These are phyloP conservation scores for Scheffersomyces lignicola DNA, from an alignment of 1,139 yeast species.

Conservation along the genomic window DNA sequence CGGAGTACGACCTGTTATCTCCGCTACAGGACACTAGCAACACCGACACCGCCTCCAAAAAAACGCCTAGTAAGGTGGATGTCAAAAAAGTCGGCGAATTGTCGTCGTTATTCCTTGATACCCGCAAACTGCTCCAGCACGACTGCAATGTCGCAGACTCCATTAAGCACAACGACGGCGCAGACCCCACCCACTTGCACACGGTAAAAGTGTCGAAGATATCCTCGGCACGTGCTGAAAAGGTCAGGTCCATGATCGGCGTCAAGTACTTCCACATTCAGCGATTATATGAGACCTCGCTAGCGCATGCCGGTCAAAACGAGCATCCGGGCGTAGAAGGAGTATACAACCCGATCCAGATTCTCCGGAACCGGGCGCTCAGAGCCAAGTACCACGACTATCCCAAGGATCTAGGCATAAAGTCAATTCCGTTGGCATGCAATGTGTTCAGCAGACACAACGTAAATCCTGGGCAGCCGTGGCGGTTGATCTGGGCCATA, in stretches of 20 bases:
- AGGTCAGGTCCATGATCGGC: slow-evolving; percentile 51
- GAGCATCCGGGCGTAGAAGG: slow-evolving; percentile 57
- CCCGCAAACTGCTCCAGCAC: slow-evolving; percentile 40
- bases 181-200: slow-evolving; percentile 7
- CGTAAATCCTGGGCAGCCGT: slow-evolving; percentile 22
- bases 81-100: slow-evolving; percentile 43
- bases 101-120: slow-evolving; percentile 42
- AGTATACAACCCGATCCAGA: slow-evolving; percentile 78
- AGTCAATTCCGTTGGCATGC: slow-evolving; percentile 51
- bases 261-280: slow-evolving; percentile 52
- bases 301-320: slow-evolving; percentile 12
- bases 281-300: slow-evolving; percentile 29
- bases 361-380: slow-evolving; percentile 67
- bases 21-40: no score
- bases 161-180: slow-evolving; percentile 8
- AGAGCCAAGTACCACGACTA: slow-evolving; percentile 46
- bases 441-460: slow-evolving; percentile 50
- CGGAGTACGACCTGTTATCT: no score
- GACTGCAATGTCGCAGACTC: slow-evolving; percentile 42
- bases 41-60: background rate
- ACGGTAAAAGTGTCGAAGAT: slow-evolving; percentile 27
- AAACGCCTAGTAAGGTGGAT: slow-evolving; percentile 14
- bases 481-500: slow-evolving; percentile 63
- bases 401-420: slow-evolving; percentile 32
- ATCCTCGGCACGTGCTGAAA: slow-evolving; percentile 52